Base-by-base conservation (phyloP, 2,329 filamentous ascomycete genomes). In the Trichophyton mentagrophytes region DNA sequence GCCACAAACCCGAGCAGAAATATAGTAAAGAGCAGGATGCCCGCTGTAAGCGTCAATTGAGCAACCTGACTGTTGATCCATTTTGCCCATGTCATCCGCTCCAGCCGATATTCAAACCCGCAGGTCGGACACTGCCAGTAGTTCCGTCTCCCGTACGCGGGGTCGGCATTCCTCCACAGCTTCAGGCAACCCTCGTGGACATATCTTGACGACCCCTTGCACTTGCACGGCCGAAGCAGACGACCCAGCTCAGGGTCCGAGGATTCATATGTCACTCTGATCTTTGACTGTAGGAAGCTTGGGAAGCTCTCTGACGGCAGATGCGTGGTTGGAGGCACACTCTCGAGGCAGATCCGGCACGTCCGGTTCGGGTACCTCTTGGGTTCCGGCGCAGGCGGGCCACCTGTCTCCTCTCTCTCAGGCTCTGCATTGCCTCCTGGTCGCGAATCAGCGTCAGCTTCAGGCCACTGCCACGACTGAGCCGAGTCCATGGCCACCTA, bases 181-280 rank as follows among this genome's bases (percentile, higher is more conserved):
- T 88, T 84, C 57, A 99, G 79, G 70, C 93, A 99, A 33, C 85
- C 87, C 73, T 96, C 90, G 72, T 99, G 93, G 25, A 97, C 90
- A 74, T 95, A 96, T 76, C 89, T 89, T 67, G 92, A 89, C 44
- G 88, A 89, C 59, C 93, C 93, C 76, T 89, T 95, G 80, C 93
- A 99, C 75, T 86, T 85, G 79, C 93, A 99, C 40, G 93, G 93
- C 60, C 88, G 87, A 67, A 97, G 82, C 30, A 99, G 78, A 58
- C 90, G 85, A 44, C 89, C 89, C 33, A 87, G 81, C 65, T 86
- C 80, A 5, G 84, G 80, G 65, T 89, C 88, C 63, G 88, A 83
- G 25, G 89, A 91, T 58, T 85, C 80, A 69, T 95, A 96, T 20
- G 79, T 78, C 53, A 87, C 83, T 57, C 79, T 78, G 17, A 83